Evolutionary conservation across 2,329 filamentous ascomycete genomes (phyloP), one percentile per base, ranked within the genome.

Genomic region (Lachnellula occidentalis): DNA sequence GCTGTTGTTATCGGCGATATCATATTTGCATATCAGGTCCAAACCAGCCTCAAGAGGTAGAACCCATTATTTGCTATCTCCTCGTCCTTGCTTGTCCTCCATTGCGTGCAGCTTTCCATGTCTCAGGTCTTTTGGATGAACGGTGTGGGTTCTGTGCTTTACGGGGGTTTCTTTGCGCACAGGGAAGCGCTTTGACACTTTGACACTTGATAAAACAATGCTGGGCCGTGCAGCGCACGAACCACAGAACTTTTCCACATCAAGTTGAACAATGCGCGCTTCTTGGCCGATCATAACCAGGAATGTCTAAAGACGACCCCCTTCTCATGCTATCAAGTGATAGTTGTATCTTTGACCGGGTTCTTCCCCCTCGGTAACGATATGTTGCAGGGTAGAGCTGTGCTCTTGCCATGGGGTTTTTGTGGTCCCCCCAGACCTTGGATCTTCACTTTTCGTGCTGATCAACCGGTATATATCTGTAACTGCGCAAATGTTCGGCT

Each of bases 311-410:
- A 56, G 34, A 53, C 51, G 55, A 57, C 14, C 31, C 31, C 22
- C 37, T 45, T 36, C 34, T 47, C 51, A 54, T 54, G 55, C 50
- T 31, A 49, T 51, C 43, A 39, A 49, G 31, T 31, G 46, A 45
- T 45, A 45, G 34, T 9, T 50, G 46, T 46, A 31, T 31, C 27
- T 22, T 47, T 19, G 12, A 31, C 36, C 42, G n/a, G 36, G 49
- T 15, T 39, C 46, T 45, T 19, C 19, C 6, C 31, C 6, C 31
- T 21, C 41, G 27, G 49, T 27, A 39, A 17, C 39, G 46, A 42
- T 53, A n/a, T 15, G 27, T 27, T 37, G 42, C 48, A 41, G 41
- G 51, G 37, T 17, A 34, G 22, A 34, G 17, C 6, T 47, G n/a
- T 45, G 42, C 41, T 24, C n/a, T 21, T 39, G 36, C 31, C 14